These are phyloP conservation scores for Arthrobotrys megalospora DNA, from an alignment of 2,329 filamentous ascomycete genomes.

Conservation along the genomic window DNA sequence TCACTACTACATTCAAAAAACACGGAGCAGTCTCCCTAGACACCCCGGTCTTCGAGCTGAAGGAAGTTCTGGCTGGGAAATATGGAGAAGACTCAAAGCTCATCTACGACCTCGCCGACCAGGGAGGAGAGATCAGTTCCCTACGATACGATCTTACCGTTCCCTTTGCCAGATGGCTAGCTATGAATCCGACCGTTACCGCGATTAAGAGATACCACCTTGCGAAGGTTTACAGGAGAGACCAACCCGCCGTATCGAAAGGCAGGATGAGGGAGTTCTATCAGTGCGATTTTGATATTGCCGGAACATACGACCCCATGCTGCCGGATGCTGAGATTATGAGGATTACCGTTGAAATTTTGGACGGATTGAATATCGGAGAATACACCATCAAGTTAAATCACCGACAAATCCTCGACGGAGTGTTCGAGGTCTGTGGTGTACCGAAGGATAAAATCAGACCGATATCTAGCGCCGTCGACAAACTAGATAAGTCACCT, in stretches of 20 bases:
- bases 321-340: conserved; percentile 92
- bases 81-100: conserved; percentile 94
- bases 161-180: conserved; percentile 90
- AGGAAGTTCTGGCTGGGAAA: conserved; percentile 88
- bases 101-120: conserved; percentile 90
- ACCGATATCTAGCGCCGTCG: conserved; percentile 90
- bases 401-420: conserved; percentile 93
- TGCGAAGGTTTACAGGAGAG: conserved; percentile 88
- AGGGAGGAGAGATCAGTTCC: conserved; percentile 87
- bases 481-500: conserved; percentile 93
- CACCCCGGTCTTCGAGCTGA: conserved; percentile 87
- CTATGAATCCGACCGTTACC: conserved; percentile 87
- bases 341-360: conserved; percentile 86
- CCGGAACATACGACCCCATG: conserved; percentile 89
- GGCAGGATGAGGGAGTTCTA: conserved; percentile 97
- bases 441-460: conserved; percentile 89
- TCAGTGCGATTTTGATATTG: conserved; percentile 97
- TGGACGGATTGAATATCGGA: conserved; percentile 77
- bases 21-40: conserved; percentile 85
- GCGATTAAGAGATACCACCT: conserved; percentile 96
- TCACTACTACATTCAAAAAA: conserved; percentile 84
- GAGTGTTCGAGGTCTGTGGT: conserved; percentile 90
- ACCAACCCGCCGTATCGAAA: conserved; percentile 88
- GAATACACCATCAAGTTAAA: conserved; percentile 91
- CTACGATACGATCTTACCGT: conserved; percentile 90